A percentile compares a stretch with the other conserved stretches of the same genome.
Conservation (phyloP, 768 basidiomycete species). For the Mycena filopes region DNA sequence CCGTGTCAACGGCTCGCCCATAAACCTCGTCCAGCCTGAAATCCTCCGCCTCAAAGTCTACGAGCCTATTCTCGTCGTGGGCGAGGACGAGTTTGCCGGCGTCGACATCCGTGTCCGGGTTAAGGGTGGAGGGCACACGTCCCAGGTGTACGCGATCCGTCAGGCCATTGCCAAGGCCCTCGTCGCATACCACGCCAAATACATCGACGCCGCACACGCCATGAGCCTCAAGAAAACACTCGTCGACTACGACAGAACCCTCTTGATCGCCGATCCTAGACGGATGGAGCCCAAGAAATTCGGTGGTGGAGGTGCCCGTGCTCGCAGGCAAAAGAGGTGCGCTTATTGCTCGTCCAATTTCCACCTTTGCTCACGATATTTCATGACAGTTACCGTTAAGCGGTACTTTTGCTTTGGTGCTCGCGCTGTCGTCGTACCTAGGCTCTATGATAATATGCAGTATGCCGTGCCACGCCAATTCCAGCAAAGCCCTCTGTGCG, state of each 20-base stretch:
- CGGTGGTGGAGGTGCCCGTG: constrained; percentile 97
- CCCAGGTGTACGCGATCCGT: constrained; percentile 98
- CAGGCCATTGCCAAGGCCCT: constrained; percentile 99
- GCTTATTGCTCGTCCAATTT: constrained; percentile 36
- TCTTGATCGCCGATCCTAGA: constrained; percentile 93
- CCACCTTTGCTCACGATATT: constrained; percentile 26
- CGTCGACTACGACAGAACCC: constrained; percentile 92
- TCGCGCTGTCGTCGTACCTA: constrained; percentile 53
- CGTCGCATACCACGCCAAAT: constrained; percentile 98
- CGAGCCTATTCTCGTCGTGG: constrained; percentile 94
- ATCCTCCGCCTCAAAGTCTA: constrained; percentile 98
- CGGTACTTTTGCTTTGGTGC: constrained; percentile 47
- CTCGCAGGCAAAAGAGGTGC: constrained; percentile 96
- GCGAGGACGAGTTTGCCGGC: constrained; percentile 85
- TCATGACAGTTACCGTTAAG: constrained; percentile 80
- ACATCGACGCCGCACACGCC: constrained; percentile 96
- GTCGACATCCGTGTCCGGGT: constrained; percentile 98
- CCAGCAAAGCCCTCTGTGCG: background rate
- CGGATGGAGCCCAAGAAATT: constrained; percentile 99
- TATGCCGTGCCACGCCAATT: constrained; percentile 18
- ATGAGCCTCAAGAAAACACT: constrained; percentile 99
- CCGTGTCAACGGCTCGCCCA: constrained; percentile 96
- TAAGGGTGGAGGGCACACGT: constrained; percentile 99
- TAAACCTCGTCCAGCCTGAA: constrained; percentile 94
- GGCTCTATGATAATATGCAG: constrained; percentile 49